Evolutionary conservation across 2,329 filamentous ascomycete species (phyloP).

Genomic region (Microthyrium microscopicum): DNA sequence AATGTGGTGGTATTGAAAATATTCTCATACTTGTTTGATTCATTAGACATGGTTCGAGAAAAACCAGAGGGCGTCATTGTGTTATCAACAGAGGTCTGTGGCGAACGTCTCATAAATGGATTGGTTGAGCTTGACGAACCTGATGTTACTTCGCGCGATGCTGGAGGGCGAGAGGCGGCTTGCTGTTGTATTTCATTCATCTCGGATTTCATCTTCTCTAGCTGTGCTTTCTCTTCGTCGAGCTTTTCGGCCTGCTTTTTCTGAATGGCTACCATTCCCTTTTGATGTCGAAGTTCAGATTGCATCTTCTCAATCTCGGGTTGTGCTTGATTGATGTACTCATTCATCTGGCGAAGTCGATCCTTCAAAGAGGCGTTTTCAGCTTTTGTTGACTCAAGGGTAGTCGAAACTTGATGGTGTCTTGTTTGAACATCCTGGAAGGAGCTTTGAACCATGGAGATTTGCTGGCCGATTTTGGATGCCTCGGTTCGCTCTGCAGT

Average conservation of each 20-base stretch:
- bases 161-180: background rate
- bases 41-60: slow-evolving; percentile 11
- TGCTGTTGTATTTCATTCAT: slow-evolving; percentile 30
- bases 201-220: slow-evolving; percentile 75
- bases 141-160: slow-evolving; percentile 41
- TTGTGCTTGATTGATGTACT: slow-evolving; percentile 67
- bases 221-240: slow-evolving; percentile 70
- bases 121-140: slow-evolving; percentile 58
- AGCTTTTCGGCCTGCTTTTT: slow-evolving; percentile 91
- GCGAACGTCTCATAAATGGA: slow-evolving; percentile 68
- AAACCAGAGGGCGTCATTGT: slow-evolving; percentile 34
- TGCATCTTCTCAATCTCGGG: slow-evolving; percentile 87
- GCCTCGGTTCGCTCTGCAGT: slow-evolving; percentile 62
- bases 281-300: slow-evolving; percentile 84
- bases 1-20: slow-evolving; percentile 61
- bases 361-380: slow-evolving; percentile 80
- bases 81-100: slow-evolving; percentile 31
- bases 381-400: slow-evolving; percentile 70
- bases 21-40: slow-evolving; percentile 53
- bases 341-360: slow-evolving; percentile 67
- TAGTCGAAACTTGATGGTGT: slow-evolving; percentile 56
- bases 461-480: slow-evolving; percentile 67
- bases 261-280: slow-evolving; percentile 91
- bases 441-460: slow-evolving; percentile 64
- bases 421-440: slow-evolving; percentile 70